Conservation (phyloP, 192 early-diverging fungal species). For the Coemansia sp. region DNA sequence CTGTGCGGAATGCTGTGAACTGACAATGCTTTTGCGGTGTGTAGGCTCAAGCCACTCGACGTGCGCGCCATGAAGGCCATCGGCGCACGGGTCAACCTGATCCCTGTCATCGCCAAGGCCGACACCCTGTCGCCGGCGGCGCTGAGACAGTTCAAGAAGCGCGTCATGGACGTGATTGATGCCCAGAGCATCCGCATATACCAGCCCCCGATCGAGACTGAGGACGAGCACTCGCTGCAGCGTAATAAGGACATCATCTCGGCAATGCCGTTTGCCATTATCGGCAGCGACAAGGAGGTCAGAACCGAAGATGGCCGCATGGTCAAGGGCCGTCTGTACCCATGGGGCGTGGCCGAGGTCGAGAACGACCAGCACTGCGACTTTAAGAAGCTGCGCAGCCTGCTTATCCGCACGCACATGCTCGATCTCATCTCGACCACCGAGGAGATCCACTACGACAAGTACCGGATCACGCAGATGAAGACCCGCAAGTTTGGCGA, state of each 20-base stretch:
- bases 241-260: slow-evolving; percentile 84
- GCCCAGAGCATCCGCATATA: slow-evolving; percentile 93
- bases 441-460: slow-evolving; percentile 95
- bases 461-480: slow-evolving; percentile 84
- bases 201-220: slow-evolving; percentile 83
- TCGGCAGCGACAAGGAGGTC: slow-evolving; percentile 88
- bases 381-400: slow-evolving; percentile 93
- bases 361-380: slow-evolving; percentile 99
- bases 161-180: slow-evolving; percentile 88
- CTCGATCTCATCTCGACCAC: slow-evolving; percentile 91
- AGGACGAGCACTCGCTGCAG: slow-evolving; percentile 74
- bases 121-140: slow-evolving; percentile 94
- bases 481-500: slow-evolving; percentile 86
- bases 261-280: slow-evolving; percentile 95
- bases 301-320: slow-evolving; percentile 75
- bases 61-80: slow-evolving; percentile 98
- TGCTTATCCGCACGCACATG: slow-evolving; percentile 98
- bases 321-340: slow-evolving; percentile 95
- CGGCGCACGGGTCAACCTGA: slow-evolving; percentile 93
- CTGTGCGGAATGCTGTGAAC: neutral
- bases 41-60: slow-evolving; percentile 78
- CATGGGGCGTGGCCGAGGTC: slow-evolving; percentile 98
- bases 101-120: slow-evolving; percentile 97
- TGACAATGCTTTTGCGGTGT: slow-evolving; percentile 9
- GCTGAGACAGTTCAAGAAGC: slow-evolving; percentile 91